Base-by-base conservation (phyloP, 257 asterid genomes). In the Solanum sejunctum region DNA sequence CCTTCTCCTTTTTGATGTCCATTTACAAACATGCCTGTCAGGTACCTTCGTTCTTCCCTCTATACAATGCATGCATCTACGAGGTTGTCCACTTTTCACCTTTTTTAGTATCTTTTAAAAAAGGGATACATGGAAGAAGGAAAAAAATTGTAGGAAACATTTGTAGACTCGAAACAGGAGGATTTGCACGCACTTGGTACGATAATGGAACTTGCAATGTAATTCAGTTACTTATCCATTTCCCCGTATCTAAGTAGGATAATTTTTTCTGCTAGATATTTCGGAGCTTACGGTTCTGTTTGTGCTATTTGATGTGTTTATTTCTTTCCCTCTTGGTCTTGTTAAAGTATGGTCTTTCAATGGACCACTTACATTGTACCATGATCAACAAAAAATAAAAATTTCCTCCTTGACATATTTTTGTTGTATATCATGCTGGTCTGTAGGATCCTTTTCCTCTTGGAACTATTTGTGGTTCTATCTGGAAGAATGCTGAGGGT, bases 401-500 rank as follows among this genome's bases (percentile, higher is more conserved):
- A 15, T 23, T 51, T 77, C 36, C 47, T 52, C 23, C 16, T 9
- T 52, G 10, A 26, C 26, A 26, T 77, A 23, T 26, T 77, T 77
- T 52, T 77, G 23, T 10, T 77, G 82, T 77, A 26, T 51, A 8
- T 77, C 17, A 17, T 52, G 26, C 82, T 17, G 82, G 47, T 51
- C 47, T 77, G 64, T 87, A 97, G 99, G 98, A 95, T 58, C 95
- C 98, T 66, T 97, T 94, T 60, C 99, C 99, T 55, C 98, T 97
- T 67, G 96, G 88, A 88, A 93, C 96, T 72, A 87, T 97, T 80
- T 95, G 99, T 88, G 97, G 99, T 84, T 97, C 88, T 85, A 85
- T 94, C 64, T 97, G 99, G 99, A 92, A 92, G 89, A 97, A 97
- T 91, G 92, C 88, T 16, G 99, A 97, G 92, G 99, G 99, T 64